phyloP scores from a whole-genome alignment of 2,329 filamentous ascomycete genomes.

The Fusarium sp. region DNA sequence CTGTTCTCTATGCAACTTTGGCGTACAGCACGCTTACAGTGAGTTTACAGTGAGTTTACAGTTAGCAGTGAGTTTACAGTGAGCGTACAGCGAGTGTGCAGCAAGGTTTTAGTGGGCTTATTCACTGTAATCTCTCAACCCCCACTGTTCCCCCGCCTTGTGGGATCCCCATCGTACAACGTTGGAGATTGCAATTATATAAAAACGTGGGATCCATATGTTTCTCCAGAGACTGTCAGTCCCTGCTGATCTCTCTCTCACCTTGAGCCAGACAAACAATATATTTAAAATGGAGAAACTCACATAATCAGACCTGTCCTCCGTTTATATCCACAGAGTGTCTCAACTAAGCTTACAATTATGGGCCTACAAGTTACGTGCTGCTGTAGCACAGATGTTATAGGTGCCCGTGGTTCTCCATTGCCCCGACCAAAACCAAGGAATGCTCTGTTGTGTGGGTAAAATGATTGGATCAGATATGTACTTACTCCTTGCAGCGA shows the following conservation, averaged over 20 bases:
- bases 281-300: constrained; percentile 11
- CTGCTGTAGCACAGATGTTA: neutral
- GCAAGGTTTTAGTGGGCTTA: too few relatives aligned
- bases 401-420: neutral
- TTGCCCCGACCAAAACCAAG: neutral
- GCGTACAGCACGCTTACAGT: too few relatives aligned
- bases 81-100: too few relatives aligned
- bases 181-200: constrained; percentile 5
- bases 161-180: neutral
- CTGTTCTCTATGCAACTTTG: too few relatives aligned
- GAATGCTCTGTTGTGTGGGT: neutral
- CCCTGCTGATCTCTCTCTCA: constrained; percentile 3
- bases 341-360: neutral
- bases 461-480: neutral
- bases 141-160: constrained; percentile 9
- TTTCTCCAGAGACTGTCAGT: neutral
- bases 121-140: neutral
- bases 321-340: neutral
- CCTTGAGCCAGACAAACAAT: neutral
- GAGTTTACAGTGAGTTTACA: neutral
- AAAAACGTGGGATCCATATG: neutral
- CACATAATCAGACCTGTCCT: neutral
- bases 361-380: neutral
- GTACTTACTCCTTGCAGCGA: neutral
- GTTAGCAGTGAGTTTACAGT: neutral